Evolutionary conservation across 805 yeast species (phyloP).

Genomic region (Metschnikowia lunata): DNA sequence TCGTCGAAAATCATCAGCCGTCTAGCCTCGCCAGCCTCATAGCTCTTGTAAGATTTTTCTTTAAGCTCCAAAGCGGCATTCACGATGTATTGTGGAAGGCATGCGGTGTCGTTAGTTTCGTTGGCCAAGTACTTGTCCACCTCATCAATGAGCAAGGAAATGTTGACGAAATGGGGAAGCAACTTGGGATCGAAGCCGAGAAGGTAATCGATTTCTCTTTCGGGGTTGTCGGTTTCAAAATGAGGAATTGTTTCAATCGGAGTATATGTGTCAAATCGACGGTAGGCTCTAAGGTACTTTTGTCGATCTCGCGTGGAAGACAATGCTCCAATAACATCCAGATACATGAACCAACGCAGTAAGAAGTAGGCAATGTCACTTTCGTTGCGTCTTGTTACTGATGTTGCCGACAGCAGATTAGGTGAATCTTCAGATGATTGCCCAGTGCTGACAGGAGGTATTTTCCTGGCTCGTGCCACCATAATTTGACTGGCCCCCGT

Average conservation of each 20-base stretch:
- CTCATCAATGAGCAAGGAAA: constrained; percentile 33
- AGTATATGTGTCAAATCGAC: constrained; percentile 15
- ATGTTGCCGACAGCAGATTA: not conserved
- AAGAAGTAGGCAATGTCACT: constrained; percentile 50
- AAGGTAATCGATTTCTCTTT: constrained; percentile 52
- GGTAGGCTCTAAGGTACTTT: constrained; percentile 26
- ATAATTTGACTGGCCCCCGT: constrained; percentile 62
- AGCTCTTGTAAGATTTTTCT: constrained; percentile 9
- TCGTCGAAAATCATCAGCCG: constrained; percentile 12
- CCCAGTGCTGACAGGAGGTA: not conserved
- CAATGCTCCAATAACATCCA: constrained; percentile 60
- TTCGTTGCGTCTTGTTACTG: constrained; percentile 19
- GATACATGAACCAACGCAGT: constrained; percentile 63
- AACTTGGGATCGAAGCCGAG: constrained; percentile 64
- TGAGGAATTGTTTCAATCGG: constrained; percentile 22
- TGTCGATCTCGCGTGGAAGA: constrained; percentile 46
- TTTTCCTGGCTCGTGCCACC: constrained; percentile 2
- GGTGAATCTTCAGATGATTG: not conserved
- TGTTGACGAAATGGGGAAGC: constrained; percentile 53
- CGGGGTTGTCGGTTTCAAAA: constrained; percentile 11
- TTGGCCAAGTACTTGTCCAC: constrained; percentile 20
- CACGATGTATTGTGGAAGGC: constrained; percentile 22
- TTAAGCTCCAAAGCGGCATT: constrained; percentile 37
- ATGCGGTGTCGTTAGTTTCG: constrained; percentile 11
- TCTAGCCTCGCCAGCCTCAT: constrained; percentile 14